Conservation (phyloP, 2,329 filamentous ascomycete genomes). For the Claviceps fusiformis region DNA sequence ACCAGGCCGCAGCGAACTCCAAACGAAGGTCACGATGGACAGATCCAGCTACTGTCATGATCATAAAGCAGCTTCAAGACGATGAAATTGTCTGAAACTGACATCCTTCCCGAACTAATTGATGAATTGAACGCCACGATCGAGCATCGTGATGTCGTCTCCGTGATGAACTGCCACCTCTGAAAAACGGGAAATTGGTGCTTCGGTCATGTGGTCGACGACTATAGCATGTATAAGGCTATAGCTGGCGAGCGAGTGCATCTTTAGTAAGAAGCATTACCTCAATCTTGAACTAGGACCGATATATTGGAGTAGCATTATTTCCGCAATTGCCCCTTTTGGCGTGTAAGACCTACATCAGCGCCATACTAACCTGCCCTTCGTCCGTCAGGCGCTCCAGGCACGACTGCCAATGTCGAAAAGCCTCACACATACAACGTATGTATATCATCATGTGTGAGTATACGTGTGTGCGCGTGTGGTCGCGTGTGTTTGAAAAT, state of each 20-base stretch:
- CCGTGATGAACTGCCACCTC: not conserved
- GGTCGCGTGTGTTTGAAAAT: not conserved
- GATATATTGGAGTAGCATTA: not conserved
- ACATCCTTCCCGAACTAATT: not conserved
- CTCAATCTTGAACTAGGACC: not conserved
- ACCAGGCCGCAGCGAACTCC: not conserved
- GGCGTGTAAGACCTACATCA: constrained; percentile 10
- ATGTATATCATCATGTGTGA: not conserved
- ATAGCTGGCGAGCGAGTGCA: not conserved
- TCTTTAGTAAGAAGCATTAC: not conserved
- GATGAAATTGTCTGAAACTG: not conserved
- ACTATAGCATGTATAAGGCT: not conserved
- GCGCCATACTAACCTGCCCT: constrained; percentile 1
- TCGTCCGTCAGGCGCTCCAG: not conserved
- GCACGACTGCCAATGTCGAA: not conserved
- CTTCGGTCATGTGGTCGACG: not conserved
- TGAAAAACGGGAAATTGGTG: not conserved
- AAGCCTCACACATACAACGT: not conserved
- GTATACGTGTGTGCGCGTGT: not conserved
- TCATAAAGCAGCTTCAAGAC: not conserved
- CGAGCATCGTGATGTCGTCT: not conserved
- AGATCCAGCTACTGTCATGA: not conserved
- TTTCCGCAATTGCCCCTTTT: constrained; percentile 2
- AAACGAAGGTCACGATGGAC: not conserved
- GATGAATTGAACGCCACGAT: not conserved